Conservation (phyloP, 2,329 filamentous ascomycete species). For the Neonectria punicea region DNA sequence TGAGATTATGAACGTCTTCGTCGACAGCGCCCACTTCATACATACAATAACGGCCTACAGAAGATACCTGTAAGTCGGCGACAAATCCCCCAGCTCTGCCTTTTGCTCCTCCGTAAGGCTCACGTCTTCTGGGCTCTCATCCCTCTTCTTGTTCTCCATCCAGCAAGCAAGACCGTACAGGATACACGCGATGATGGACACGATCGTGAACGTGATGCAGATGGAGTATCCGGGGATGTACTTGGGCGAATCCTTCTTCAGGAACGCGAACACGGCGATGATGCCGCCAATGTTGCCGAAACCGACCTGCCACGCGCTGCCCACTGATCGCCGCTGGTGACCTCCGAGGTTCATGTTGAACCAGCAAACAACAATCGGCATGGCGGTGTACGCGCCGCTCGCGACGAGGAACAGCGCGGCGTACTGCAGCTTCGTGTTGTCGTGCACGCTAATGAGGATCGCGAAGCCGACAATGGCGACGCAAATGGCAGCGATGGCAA, state of each 20-base stretch:
- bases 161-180: constrained; percentile 69
- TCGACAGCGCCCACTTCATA: not conserved
- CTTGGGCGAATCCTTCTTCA: constrained; percentile 71
- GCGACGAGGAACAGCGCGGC: constrained; percentile 84
- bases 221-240: constrained; percentile 82
- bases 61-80: constrained; percentile 69
- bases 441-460: constrained; percentile 77
- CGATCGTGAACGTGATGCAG: constrained; percentile 75
- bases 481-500: constrained; percentile 74
- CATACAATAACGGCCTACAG: constrained; percentile 50
- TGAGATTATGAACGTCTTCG: not conserved
- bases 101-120: constrained; percentile 71
- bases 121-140: constrained; percentile 54
- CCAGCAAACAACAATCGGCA: constrained; percentile 89
- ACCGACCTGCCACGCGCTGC: constrained; percentile 80
- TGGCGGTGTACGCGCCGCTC: constrained; percentile 83
- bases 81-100: constrained; percentile 68
- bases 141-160: constrained; percentile 69
- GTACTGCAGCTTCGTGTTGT: constrained; percentile 76
- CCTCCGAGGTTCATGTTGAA: constrained; percentile 83
- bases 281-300: constrained; percentile 86
- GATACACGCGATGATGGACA: constrained; percentile 71
- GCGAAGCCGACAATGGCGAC: constrained; percentile 79
- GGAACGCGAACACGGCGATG: constrained; percentile 77
- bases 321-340: constrained; percentile 76